These are phyloP conservation scores for Colletotrichum brevisporum DNA, from an alignment of 2,329 filamentous ascomycete species.

Conservation along the genomic window DNA sequence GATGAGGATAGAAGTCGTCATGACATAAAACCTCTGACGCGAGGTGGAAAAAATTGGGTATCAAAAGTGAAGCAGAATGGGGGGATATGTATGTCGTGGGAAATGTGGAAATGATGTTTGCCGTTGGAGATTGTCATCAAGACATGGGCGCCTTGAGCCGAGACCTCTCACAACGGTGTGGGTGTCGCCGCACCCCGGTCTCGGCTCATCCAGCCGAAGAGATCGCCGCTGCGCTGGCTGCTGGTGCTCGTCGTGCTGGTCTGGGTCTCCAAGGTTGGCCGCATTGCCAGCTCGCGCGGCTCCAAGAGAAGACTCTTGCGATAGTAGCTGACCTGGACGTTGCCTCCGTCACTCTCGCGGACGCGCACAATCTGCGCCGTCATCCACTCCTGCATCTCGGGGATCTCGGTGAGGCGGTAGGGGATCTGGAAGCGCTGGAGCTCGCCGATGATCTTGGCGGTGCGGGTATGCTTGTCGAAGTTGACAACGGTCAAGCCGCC, in stretches of 20 bases:
- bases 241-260: constrained; percentile 39
- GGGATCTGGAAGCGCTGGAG: constrained; percentile 96
- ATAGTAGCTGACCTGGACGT: constrained; percentile 77
- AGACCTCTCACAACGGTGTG: constrained; percentile 25
- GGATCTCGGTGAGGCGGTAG: constrained; percentile 85
- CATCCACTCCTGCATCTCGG: constrained; percentile 95
- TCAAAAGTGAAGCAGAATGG: constrained; percentile 49
- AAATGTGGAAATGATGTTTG: constrained; percentile 36
- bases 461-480: constrained; percentile 96
- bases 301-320: constrained; percentile 88
- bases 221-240: constrained; percentile 53
- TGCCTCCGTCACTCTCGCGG: constrained; percentile 69
- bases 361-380: constrained; percentile 84
- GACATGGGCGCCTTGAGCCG: background rate
- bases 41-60: constrained; percentile 49
- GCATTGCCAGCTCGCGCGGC: constrained; percentile 70
- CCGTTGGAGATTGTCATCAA: constrained; percentile 16
- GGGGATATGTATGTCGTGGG: constrained; percentile 33
- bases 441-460: constrained; percentile 94
- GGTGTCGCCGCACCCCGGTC: constrained; percentile 52
- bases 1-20: constrained; percentile 23
- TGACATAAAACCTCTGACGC: constrained; percentile 35
- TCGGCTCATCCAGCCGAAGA: constrained; percentile 67
- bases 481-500: constrained; percentile 88
- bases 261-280: constrained; percentile 49